phyloP scores from a whole-genome alignment of 2,329 filamentous ascomycete species.

The Ascochyta lentis region DNA sequence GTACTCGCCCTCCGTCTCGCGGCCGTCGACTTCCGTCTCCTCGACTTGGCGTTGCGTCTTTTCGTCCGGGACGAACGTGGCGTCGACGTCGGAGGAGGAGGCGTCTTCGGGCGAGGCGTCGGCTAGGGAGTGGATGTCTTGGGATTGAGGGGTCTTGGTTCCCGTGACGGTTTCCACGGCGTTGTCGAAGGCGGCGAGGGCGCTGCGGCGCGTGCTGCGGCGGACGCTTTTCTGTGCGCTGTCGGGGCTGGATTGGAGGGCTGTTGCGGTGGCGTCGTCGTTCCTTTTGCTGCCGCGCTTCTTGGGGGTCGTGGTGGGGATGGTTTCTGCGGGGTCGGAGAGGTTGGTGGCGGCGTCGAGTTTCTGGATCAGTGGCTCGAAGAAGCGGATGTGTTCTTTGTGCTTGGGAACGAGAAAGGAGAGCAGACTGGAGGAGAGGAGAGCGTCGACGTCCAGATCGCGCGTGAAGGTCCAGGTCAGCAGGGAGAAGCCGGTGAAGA shows the following conservation, averaged over 20 bases:
- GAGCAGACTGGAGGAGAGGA: constrained; percentile 51
- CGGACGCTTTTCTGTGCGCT: not conserved
- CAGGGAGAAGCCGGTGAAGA: constrained; percentile 62
- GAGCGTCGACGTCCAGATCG: constrained; percentile 58
- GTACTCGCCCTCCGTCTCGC: constrained; percentile 31
- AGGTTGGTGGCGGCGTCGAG: constrained; percentile 11
- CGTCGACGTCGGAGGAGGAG: constrained; percentile 16
- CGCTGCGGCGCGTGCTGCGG: constrained; percentile 5
- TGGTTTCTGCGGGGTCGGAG: constrained; percentile 14
- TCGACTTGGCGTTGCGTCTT: constrained; percentile 30
- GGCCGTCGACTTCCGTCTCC: constrained; percentile 43
- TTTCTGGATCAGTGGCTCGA: constrained; percentile 10
- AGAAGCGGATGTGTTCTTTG: constrained; percentile 33
- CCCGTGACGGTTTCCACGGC: constrained; percentile 8
- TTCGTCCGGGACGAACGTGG: constrained; percentile 35
- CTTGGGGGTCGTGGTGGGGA: constrained; percentile 22
- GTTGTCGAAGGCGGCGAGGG: constrained; percentile 14
- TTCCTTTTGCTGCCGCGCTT: constrained; percentile 24
- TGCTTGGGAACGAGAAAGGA: constrained; percentile 34
- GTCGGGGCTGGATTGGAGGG: not conserved
- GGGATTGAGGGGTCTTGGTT: not conserved
- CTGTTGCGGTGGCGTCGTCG: not conserved
- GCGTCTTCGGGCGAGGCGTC: not conserved
- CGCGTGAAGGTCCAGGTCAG: constrained; percentile 65
- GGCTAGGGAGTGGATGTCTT: constrained; percentile 5